Evolutionary conservation across 106 monocot genomes (phyloP), one percentile per base, ranked within the genome.

Genomic region (Allium sativum): DNA sequence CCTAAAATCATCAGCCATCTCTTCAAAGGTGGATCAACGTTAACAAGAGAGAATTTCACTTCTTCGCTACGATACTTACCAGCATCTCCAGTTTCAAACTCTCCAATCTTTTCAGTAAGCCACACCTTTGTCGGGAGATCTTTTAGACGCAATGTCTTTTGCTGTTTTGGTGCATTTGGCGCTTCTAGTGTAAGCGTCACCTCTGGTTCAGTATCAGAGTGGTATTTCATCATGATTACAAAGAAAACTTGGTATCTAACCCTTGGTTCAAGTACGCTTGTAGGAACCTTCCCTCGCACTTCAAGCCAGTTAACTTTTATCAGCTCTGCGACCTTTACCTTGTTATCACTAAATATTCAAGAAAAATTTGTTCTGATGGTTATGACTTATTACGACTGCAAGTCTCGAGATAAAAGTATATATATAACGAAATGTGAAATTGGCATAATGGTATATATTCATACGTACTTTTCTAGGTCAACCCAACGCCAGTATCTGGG

Each of bases 401-500:
- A 51, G 50, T 1, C 12, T 51, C n/a, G 50, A 51, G 50, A 51
- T 3, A 12, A 51, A 51, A n/a, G 12, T 12, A 51, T n/a, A n/a
- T 1, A 9, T 51, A 51, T 51, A 13, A n/a, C 3, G 3, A 13
- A 51, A 3, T 1, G 3, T 51, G 9, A n/a, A 51, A n/a, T 51
- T 2, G 1, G n/a, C 9, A 51, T 51, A n/a, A 0, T 12, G 12
- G 50, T 51, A 51, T 51, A n/a, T 51, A n/a, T 51, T 4, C 50
- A 2, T 13, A 51, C 50, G 1, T 13, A 51, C 50, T 2, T n/a
- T 51, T 51, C 50, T 13, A 51, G 50, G n/a, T 3, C 4, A 51
- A 51, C 14, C 50, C 50, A 51, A 51, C 50, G 50, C 50, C 50
- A 51, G 50, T 51, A 51, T 51, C 50, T 51, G 50, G 50, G 7